Percentiles rank a stretch among this genome's conserved stretches.
Conservation (phyloP, 441 rosid genomes). For the Gossypium lobatum region DNA sequence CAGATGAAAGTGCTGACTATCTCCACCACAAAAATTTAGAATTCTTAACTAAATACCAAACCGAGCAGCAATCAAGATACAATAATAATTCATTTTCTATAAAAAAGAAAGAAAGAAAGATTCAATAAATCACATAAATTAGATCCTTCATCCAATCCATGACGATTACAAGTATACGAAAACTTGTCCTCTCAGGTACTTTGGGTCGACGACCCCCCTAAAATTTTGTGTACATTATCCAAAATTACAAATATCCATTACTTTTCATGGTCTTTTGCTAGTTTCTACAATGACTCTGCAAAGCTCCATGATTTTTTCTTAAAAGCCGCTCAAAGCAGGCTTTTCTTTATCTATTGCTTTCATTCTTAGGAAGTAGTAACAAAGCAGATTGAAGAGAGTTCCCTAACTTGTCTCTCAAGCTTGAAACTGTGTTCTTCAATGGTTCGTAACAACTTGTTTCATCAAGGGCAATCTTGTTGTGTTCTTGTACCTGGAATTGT, state of each 20-base stretch:
- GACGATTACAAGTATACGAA: not conserved
- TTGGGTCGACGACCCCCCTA: conserved; percentile 1
- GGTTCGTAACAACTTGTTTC: conserved; percentile 22
- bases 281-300: not conserved
- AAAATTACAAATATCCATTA: not conserved
- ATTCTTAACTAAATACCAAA: not conserved
- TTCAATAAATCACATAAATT: not conserved
- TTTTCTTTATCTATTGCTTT: conserved; percentile 19
- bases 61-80: not conserved
- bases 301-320: not conserved
- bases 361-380: conserved; percentile 32
- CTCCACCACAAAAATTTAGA: no score
- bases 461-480: conserved; percentile 22
- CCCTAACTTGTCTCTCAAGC: conserved; percentile 36
- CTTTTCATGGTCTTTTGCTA: not conserved
- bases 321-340: conserved; percentile 36
- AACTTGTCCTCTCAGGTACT: not conserved
- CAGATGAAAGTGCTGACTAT: no score
- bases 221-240: not conserved
- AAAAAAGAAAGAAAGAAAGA: no score
- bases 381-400: conserved; percentile 51
- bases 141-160: not conserved
- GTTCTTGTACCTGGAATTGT: conserved; percentile 38
- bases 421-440: conserved; percentile 42
- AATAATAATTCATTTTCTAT: no score